phyloP scores from a whole-genome alignment of 371 early-diverging fungal genomes.

The Mortierella sp. region DNA sequence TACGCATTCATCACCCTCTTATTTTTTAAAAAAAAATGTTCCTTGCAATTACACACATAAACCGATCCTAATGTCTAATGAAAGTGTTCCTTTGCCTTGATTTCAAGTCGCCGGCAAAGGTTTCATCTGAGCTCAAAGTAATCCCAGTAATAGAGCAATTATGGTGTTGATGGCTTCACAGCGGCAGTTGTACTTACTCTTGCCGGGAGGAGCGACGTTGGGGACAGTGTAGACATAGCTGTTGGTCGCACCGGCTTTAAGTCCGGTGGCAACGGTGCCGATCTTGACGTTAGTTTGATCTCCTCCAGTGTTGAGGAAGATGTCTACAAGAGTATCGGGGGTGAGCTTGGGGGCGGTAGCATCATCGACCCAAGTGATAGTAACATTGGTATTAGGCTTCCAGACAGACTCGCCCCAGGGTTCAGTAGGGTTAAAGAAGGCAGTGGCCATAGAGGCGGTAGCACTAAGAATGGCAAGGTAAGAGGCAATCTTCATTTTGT shows the following conservation, averaged over 20 bases:
- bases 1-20: too few species aligned
- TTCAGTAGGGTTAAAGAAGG: conserved; percentile 41
- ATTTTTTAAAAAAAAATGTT: not conserved
- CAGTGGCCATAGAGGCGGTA: conserved; percentile 38
- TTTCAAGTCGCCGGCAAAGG: not conserved
- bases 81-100: not conserved
- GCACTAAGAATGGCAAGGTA: conserved; percentile 39
- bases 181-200: conserved; percentile 32
- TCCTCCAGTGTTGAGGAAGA: conserved; percentile 47
- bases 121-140: not conserved
- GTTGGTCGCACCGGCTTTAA: conserved; percentile 8
- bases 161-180: not conserved
- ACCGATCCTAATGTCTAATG: not conserved
- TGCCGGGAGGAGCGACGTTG: conserved; percentile 39
- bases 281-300: conserved; percentile 28
- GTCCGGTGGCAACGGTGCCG: conserved; percentile 18
- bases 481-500: conserved; percentile 38
- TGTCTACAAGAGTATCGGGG: conserved; percentile 28
- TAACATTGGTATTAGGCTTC: conserved; percentile 34
- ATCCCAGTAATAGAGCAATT: not conserved
- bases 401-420: conserved; percentile 34
- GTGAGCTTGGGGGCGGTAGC: conserved; percentile 13
- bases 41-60: not conserved
- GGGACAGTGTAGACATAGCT: conserved; percentile 31
- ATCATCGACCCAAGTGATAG: conserved; percentile 41